Percentiles rank a stretch among this genome's conserved stretches.
These are phyloP conservation scores for Pluteus cervinus DNA, from an alignment of 768 basidiomycete species.

Conservation along the genomic window DNA sequence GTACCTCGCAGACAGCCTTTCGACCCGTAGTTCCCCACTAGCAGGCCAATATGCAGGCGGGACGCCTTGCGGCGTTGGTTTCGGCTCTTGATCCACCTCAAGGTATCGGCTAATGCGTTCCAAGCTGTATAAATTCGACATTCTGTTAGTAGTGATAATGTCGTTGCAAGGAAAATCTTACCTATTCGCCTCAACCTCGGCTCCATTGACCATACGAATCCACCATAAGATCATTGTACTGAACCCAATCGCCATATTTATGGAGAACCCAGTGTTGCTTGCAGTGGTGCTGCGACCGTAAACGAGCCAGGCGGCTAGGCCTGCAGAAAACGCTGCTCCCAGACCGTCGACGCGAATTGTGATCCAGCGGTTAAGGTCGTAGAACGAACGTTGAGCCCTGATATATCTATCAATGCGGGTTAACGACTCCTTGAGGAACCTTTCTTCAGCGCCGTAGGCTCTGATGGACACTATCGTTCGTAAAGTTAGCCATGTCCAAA, in stretches of 20 bases:
- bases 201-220: conserved; percentile 34
- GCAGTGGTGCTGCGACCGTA: conserved; percentile 35
- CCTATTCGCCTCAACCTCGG: conserved; percentile 33
- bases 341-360: conserved; percentile 49
- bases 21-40: conserved; percentile 46
- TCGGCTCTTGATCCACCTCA: conserved; percentile 51
- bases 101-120: conserved; percentile 71
- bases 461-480: conserved; percentile 41
- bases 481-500: not conserved
- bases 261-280: conserved; percentile 40
- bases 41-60: conserved; percentile 67
- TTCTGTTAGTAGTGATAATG: not conserved
- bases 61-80: conserved; percentile 26
- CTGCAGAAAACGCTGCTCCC: conserved; percentile 45
- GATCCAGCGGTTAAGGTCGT: conserved; percentile 41
- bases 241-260: conserved; percentile 42
- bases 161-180: conserved; percentile 7
- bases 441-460: conserved; percentile 52
- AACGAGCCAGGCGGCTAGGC: conserved; percentile 46
- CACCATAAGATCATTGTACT: conserved; percentile 44
- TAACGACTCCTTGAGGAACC: conserved; percentile 36
- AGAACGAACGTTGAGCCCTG: conserved; percentile 36
- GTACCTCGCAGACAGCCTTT: conserved; percentile 51
- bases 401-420: conserved; percentile 48
- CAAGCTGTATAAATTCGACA: conserved; percentile 20